Conservation (phyloP, 1,284 basidiomycete species). For the Trichosporon sp. region DNA sequence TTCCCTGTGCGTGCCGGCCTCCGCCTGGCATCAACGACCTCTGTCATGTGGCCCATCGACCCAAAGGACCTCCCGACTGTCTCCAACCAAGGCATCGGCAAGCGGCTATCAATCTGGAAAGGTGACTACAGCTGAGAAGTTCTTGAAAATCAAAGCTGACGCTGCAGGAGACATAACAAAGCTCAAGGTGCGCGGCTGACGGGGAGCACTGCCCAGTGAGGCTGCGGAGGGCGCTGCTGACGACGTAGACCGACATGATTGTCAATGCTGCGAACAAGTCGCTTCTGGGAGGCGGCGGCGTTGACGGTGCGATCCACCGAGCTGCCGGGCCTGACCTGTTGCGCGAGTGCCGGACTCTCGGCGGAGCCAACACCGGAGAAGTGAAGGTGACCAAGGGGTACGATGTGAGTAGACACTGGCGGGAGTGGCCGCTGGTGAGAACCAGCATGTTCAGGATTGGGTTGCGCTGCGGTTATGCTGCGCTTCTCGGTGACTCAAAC, state of each 20-base stretch:
- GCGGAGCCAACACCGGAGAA: slow-evolving; percentile 75
- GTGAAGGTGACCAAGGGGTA: slow-evolving; percentile 50
- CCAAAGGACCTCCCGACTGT: slow-evolving; percentile 32
- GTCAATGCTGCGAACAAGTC: slow-evolving; percentile 82
- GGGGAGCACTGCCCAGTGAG: neutral
- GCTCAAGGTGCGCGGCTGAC: slow-evolving; percentile 30
- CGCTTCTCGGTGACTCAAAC: too few species aligned
- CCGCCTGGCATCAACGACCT: neutral
- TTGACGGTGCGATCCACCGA: slow-evolving; percentile 57
- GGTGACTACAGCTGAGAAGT: slow-evolving; percentile 21
- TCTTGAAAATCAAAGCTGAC: neutral
- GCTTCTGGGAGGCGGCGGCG: slow-evolving; percentile 61
- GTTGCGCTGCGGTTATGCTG: too few species aligned
- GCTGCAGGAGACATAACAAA: slow-evolving; percentile 44
- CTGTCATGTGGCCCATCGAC: slow-evolving; percentile 9
- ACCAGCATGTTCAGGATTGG: too few species aligned
- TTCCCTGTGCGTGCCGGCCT: neutral
- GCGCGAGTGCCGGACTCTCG: slow-evolving; percentile 63
- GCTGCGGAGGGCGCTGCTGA: neutral
- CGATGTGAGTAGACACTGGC: slow-evolving; percentile 31
- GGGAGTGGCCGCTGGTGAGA: too few species aligned
- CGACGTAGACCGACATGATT: slow-evolving; percentile 61
- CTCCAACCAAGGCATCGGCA: slow-evolving; percentile 16
- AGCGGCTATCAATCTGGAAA: slow-evolving; percentile 37
- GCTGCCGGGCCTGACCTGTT: slow-evolving; percentile 73